Evolutionary conservation across 2,329 filamentous ascomycete species (phyloP).

Genomic region (Polytolypa hystricis): DNA sequence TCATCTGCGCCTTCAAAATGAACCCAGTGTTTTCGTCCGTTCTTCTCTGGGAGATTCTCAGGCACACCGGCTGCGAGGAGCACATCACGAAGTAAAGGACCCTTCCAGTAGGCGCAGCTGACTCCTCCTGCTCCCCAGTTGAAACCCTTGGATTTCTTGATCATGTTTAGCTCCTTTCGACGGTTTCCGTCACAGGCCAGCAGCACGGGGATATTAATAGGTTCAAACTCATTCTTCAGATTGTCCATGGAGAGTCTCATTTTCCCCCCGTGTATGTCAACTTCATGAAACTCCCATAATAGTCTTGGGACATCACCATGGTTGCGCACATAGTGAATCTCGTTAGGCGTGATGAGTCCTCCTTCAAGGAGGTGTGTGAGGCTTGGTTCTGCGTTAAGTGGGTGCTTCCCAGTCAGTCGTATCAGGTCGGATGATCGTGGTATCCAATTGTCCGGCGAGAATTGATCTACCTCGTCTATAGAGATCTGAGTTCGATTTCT

Average conservation of each 20-base stretch:
- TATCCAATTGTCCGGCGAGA: slow-evolving; percentile 45
- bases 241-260: slow-evolving; percentile 35
- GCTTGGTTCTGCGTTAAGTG: slow-evolving; percentile 40
- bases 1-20: slow-evolving; percentile 42
- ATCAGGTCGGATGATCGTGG: slow-evolving; percentile 38
- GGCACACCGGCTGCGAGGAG: slow-evolving; percentile 32
- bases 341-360: slow-evolving; percentile 41
- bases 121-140: slow-evolving; percentile 37
- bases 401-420: slow-evolving; percentile 43
- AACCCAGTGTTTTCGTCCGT: slow-evolving; percentile 28
- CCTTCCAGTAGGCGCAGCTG: slow-evolving; percentile 43
- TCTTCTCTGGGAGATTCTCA: slow-evolving; percentile 11
- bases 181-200: slow-evolving; percentile 42
- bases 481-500: slow-evolving; percentile 20
- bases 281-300: slow-evolving; percentile 39
- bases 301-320: slow-evolving; percentile 43
- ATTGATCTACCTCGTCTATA: slow-evolving; percentile 42
- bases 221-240: slow-evolving; percentile 31
- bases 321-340: slow-evolving; percentile 43
- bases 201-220: slow-evolving; percentile 38
- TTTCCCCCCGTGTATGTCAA: slow-evolving; percentile 34
- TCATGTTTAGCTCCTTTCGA: slow-evolving; percentile 43
- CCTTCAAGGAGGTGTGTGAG: slow-evolving; percentile 34
- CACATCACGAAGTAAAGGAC: slow-evolving; percentile 36
- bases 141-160: slow-evolving; percentile 40